Conservation (phyloP, 2,329 filamentous ascomycete genomes). For the Hymenoscyphus fructigenus region DNA sequence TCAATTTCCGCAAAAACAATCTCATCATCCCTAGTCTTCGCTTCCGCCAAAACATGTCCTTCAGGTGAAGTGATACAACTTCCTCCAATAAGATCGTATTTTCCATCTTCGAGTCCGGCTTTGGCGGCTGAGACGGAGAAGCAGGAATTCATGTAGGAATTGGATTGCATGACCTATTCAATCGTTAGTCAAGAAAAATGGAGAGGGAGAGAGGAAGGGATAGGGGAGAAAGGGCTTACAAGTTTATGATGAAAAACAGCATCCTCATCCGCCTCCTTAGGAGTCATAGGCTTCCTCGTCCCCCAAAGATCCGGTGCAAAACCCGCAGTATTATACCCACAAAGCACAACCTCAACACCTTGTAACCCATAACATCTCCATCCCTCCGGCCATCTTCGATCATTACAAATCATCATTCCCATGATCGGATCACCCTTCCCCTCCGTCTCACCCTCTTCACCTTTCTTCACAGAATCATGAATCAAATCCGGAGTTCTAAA, state of each 20-base stretch:
- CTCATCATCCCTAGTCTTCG: slow-evolving; percentile 49
- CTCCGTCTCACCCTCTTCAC: slow-evolving; percentile 9
- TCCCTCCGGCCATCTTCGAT: slow-evolving; percentile 52
- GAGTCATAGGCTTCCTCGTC: slow-evolving; percentile 41
- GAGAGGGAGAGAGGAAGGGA: background rate
- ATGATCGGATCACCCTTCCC: slow-evolving; percentile 50
- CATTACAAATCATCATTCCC: slow-evolving; percentile 57
- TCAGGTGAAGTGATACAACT: slow-evolving; percentile 49
- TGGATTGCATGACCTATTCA: slow-evolving; percentile 48
- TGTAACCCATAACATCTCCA: slow-evolving; percentile 53
- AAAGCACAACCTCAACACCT: slow-evolving; percentile 48
- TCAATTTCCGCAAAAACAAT: slow-evolving; percentile 52
- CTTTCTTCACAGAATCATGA: slow-evolving; percentile 38
- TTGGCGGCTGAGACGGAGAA: slow-evolving; percentile 51
- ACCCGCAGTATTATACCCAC: slow-evolving; percentile 52
- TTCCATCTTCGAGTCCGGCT: slow-evolving; percentile 51
- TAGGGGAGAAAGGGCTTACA: background rate
- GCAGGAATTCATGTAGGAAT: slow-evolving; percentile 53
- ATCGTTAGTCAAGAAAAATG: background rate
- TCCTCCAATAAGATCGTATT: slow-evolving; percentile 49
- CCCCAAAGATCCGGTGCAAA: slow-evolving; percentile 49
- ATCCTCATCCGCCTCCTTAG: slow-evolving; percentile 45
- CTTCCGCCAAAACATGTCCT: slow-evolving; percentile 51
- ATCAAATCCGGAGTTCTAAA: slow-evolving; percentile 51
- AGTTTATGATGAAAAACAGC: slow-evolving; percentile 51